Conservation (phyloP, 345 rosid genomes). For the Eucalyptus grandis region DNA sequence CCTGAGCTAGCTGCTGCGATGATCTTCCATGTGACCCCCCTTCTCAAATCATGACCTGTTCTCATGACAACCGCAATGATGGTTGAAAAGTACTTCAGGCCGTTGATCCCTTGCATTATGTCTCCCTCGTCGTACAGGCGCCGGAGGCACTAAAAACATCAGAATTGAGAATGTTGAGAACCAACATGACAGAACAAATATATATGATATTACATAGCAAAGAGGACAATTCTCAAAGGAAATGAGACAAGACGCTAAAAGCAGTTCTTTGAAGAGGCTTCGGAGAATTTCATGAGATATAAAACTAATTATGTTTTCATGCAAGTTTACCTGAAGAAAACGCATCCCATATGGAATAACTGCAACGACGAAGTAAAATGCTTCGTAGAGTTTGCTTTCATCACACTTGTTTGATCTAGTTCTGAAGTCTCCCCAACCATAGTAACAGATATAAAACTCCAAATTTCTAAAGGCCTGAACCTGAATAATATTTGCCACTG, state of each 20-base stretch:
- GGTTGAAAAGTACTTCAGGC: constrained; percentile 48
- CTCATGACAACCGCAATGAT: constrained; percentile 45
- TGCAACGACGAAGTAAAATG: constrained; percentile 35
- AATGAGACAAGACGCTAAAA: not conserved
- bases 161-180: not conserved
- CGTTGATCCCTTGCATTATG: constrained; percentile 21
- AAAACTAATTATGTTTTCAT: not conserved
- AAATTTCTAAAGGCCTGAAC: not conserved
- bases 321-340: constrained; percentile 37
- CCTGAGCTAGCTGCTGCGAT: constrained; percentile 40
- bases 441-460: not conserved
- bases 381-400: constrained; percentile 22
- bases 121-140: constrained; percentile 50
- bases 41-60: constrained; percentile 18
- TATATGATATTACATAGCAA: not conserved
- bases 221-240: not conserved
- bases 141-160: constrained; percentile 35
- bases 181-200: not conserved
- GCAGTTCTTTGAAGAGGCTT: not conserved
- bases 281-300: not conserved
- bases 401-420: constrained; percentile 36
- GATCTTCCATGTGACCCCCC: constrained; percentile 20
- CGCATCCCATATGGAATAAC: constrained; percentile 70
- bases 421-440: constrained; percentile 3
- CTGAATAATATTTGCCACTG: not conserved